A percentile compares a stretch with the other conserved stretches of the same genome.
These are phyloP conservation scores for Pythium pyrilobum DNA, from an alignment of 352 stramenopile genomes.

Conservation along the genomic window DNA sequence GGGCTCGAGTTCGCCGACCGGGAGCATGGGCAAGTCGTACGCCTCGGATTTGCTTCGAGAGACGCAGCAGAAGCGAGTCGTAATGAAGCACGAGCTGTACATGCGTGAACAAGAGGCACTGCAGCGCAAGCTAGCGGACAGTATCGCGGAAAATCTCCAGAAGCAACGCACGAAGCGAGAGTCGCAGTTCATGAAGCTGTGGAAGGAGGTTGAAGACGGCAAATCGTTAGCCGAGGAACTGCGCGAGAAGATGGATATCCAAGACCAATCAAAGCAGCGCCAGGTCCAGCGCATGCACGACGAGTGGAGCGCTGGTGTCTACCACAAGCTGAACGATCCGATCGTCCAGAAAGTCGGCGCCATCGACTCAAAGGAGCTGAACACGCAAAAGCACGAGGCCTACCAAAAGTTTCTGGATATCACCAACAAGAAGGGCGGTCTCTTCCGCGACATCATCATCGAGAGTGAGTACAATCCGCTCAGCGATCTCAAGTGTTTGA, in stretches of 20 bases:
- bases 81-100: conserved; percentile 74
- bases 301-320: conserved; percentile 61
- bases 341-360: conserved; percentile 45
- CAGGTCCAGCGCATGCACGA: conserved; percentile 71
- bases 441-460: conserved; percentile 84
- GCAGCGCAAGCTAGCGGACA: conserved; percentile 50
- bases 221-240: conserved; percentile 58
- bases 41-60: conserved; percentile 51
- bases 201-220: conserved; percentile 67
- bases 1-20: conserved; percentile 18
- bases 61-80: conserved; percentile 65
- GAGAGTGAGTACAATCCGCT: conserved; percentile 81
- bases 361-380: conserved; percentile 41
- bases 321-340: conserved; percentile 66
- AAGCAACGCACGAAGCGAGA: conserved; percentile 63
- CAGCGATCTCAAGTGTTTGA: conserved; percentile 53
- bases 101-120: conserved; percentile 59
- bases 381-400: conserved; percentile 42
- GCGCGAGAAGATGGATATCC: conserved; percentile 51
- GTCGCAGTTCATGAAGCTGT: conserved; percentile 60
- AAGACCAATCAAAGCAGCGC: conserved; percentile 53
- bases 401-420: conserved; percentile 79
- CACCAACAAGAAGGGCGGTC: conserved; percentile 73
- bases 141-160: conserved; percentile 59
- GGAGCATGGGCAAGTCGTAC: conserved; percentile 19